Base-by-base conservation (phyloP, 495 filamentous ascomycete species). In the Podospora australis region DNA sequence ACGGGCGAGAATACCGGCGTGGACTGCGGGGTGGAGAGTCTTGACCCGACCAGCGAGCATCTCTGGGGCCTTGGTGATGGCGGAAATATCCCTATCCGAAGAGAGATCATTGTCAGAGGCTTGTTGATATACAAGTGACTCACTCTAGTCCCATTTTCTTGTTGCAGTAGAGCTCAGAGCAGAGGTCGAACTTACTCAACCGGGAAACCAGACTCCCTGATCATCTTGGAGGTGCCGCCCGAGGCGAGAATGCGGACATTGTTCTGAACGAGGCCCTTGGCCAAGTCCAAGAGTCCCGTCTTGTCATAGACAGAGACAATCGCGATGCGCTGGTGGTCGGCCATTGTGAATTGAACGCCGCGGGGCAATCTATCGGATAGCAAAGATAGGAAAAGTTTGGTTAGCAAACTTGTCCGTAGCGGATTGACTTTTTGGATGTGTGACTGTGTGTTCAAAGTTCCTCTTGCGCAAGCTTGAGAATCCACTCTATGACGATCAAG, bases 221-320 rank as follows among this genome's bases (percentile, higher is more conserved):
- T 95, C 82, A 96, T 82, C 69, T 79, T 90, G 43, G 92, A 82
- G 8, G 92, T 96, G 58, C 92, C 92, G 40, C 92, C 92, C 28
- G 90, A 95, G 36, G 90, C 92, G 34, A 98, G 75, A 58, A 98
- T 80, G 52, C 91, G 84, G 56, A 96, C 86, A 78, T 94, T 84
- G 54, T 92, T 75, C 74, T 95, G 80, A 56, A 86, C 80, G 29
- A 98, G 79, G 55, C 92, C 92, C 68, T 96, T 97, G 52, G 92
- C 92, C 44, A 98, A 78, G 70, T 98, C 92, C 36, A 98, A 72
- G 48, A 98, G 78, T 43, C 92, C 92, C 46, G 90, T 96, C 84
- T 98, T 98, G 75, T 98, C 87, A 64, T 90, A 97, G 74, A 97
- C 94, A 55, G 90, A 96, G 60, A 98, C 78, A 60, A 98, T 97